Evolutionary conservation across 768 basidiomycete genomes (phyloP).

Genomic region (Lyophyllum semitale): DNA sequence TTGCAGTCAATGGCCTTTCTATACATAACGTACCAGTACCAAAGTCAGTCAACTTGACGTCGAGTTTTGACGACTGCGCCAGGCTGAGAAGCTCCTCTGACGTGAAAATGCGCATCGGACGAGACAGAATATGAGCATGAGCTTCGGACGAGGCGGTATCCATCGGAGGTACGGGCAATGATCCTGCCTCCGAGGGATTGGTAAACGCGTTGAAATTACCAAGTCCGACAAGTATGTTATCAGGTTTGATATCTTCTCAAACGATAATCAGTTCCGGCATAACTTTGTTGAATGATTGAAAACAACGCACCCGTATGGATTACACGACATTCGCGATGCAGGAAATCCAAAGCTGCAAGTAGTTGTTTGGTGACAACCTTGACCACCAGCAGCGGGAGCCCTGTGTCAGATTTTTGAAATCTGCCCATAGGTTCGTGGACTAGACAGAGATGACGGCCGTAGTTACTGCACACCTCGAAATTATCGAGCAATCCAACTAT

Average conservation of each 20-base stretch:
- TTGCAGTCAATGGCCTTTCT: background rate
- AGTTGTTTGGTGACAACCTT: slow-evolving; percentile 34
- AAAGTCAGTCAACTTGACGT: slow-evolving; percentile 13
- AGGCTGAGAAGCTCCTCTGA: background rate
- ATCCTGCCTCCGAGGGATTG: background rate
- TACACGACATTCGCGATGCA: slow-evolving; percentile 36
- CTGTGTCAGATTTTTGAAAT: slow-evolving; percentile 1
- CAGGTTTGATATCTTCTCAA: slow-evolving; percentile 23
- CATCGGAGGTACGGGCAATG: background rate
- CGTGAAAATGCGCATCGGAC: background rate
- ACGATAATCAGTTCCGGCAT: no score
- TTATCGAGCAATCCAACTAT: slow-evolving; percentile 79
- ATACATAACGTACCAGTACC: slow-evolving; percentile 11
- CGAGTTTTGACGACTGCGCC: background rate
- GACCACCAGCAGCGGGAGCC: slow-evolving; percentile 10
- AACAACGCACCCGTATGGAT: slow-evolving; percentile 30
- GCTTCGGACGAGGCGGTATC: background rate
- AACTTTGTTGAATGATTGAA: no score
- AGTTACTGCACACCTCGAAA: slow-evolving; percentile 72
- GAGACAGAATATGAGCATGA: background rate
- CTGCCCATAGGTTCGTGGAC: slow-evolving; percentile 80
- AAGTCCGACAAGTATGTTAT: no score
- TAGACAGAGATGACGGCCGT: slow-evolving; percentile 83
- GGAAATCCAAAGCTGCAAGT: slow-evolving; percentile 51
- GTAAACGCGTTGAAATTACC: slow-evolving; percentile 1